Evolutionary conservation across 108 stramenopile genomes (phyloP), one percentile per base, ranked within the genome.

Genomic region (Conticribra weissflogii): DNA sequence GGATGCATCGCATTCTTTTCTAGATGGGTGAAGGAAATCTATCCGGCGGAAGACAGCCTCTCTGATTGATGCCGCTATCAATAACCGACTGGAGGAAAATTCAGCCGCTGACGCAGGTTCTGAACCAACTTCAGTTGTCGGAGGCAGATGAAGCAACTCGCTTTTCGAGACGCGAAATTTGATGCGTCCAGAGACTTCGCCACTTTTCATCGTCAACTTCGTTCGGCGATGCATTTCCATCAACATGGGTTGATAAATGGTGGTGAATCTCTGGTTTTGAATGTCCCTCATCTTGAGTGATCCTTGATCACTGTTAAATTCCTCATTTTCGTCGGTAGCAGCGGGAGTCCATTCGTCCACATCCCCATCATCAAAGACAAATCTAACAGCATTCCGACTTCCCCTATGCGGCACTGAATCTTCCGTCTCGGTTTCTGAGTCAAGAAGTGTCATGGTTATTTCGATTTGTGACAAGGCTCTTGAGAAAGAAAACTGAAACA

Each of bases 1-100:
- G 25, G 60, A 3, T 2, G 60, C 17, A 46, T 61, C 60, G 22
- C 46, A 9, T 46, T 61, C 60, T 61, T 46, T 61, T 61, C 60
- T 19, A 46, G 36, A 46, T 1, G 36, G 19, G 23, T 44, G 45
- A 25, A 61, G 60, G 24, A 3, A 1, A 36, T 61, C 45, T 25
- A 44, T 18, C 18, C 60, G 29, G 8, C 60, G 60, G 32, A 27
- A 61, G 21, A 61, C 2, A 44, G 60, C 46, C 22, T 44, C 45
- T 61, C 60, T 44, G 14, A 34, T 22, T 7, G 45, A 19, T 61
- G 60, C 60, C n/a, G n/a, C n/a, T 46, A 24, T 44, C 36, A 12
- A 12, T 12, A 9, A 12, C 36, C 12, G 36, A 41, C 36, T 41
- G 8, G 5, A 9, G 12, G 36, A 41, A 9, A 41, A n/a, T n/a